These are phyloP conservation scores for Agrocybe chaxingu DNA, from an alignment of 768 basidiomycete genomes.

Conservation along the genomic window DNA sequence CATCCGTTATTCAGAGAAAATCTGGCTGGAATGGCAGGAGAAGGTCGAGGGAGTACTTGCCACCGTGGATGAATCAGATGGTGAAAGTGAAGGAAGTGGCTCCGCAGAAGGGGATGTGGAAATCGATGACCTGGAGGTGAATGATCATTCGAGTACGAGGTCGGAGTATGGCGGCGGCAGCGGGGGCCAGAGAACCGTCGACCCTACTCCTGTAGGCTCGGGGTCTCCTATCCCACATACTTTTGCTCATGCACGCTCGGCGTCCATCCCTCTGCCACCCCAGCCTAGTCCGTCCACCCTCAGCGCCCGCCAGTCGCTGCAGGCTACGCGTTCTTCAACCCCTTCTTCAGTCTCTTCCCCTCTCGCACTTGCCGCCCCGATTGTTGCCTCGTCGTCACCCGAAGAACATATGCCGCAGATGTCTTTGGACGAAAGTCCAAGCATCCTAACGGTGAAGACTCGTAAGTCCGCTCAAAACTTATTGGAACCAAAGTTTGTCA, in stretches of 20 bases:
- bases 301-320: slow-evolving; percentile 44
- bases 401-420: slow-evolving; percentile 64
- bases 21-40: slow-evolving; percentile 96
- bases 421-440: slow-evolving; percentile 54
- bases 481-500: slow-evolving; percentile 58
- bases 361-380: slow-evolving; percentile 80
- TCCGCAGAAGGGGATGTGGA: slow-evolving; percentile 39
- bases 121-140: slow-evolving; percentile 26
- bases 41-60: slow-evolving; percentile 70
- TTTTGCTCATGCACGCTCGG: slow-evolving; percentile 27
- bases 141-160: slow-evolving; percentile 59
- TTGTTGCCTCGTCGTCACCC: slow-evolving; percentile 62
- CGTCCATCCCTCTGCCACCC: slow-evolving; percentile 21
- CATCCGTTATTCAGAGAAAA: slow-evolving; percentile 94
- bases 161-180: slow-evolving; percentile 62
- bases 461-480: slow-evolving; percentile 67
- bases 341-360: slow-evolving; percentile 89
- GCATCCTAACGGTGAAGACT: slow-evolving; percentile 46
- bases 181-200: slow-evolving; percentile 37
- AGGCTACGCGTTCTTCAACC: slow-evolving; percentile 75
- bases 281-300: slow-evolving; percentile 26
- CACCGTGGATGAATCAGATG: slow-evolving; percentile 51
- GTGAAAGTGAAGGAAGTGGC: slow-evolving; percentile 40
- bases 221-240: slow-evolving; percentile 40
- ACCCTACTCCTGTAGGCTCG: slow-evolving; percentile 70